Evolutionary conservation across 2,329 filamentous ascomycete species (phyloP).

Genomic region (Clonostachys rhizophaga): DNA sequence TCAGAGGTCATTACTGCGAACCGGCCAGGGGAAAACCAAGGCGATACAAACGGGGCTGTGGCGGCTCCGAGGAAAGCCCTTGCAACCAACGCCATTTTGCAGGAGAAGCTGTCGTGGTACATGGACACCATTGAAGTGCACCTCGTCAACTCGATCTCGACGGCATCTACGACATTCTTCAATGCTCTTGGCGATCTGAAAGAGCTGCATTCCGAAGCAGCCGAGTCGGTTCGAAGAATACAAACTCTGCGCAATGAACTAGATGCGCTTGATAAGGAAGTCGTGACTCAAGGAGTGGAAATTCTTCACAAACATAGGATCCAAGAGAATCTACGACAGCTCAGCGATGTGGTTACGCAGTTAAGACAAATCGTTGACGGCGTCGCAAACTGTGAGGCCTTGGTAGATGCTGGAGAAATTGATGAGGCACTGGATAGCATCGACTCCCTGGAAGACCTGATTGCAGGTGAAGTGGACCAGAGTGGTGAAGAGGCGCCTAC

Average conservation of each 20-base stretch:
- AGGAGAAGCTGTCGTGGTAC: conserved; percentile 99
- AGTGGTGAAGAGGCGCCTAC: conserved; percentile 15
- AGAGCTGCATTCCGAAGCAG: conserved; percentile 86
- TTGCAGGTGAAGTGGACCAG: conserved; percentile 62
- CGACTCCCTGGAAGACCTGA: conserved; percentile 72
- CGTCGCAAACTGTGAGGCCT: conserved; percentile 69
- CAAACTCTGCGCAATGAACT: conserved; percentile 77
- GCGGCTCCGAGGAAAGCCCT: conserved; percentile 72
- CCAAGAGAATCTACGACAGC: conserved; percentile 76
- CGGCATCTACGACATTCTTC: conserved; percentile 94
- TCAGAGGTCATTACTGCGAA: conserved; percentile 84
- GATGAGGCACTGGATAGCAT: conserved; percentile 76
- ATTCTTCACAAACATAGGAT: conserved; percentile 79
- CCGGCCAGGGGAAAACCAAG: conserved; percentile 47
- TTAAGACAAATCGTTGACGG: conserved; percentile 73
- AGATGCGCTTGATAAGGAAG: conserved; percentile 75
- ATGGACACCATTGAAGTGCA: conserved; percentile 99
- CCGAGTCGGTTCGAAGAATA: conserved; percentile 85
- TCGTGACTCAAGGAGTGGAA: conserved; percentile 79
- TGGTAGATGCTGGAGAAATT: conserved; percentile 80
- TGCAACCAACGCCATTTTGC: conserved; percentile 92
- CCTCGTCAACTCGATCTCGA: conserved; percentile 92
- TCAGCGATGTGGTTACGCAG: conserved; percentile 80
- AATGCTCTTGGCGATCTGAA: conserved; percentile 86
- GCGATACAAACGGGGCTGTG: conserved; percentile 49